Evolutionary conservation across 2,329 filamentous ascomycete genomes (phyloP).

Genomic region (Lachnellula willkommii): DNA sequence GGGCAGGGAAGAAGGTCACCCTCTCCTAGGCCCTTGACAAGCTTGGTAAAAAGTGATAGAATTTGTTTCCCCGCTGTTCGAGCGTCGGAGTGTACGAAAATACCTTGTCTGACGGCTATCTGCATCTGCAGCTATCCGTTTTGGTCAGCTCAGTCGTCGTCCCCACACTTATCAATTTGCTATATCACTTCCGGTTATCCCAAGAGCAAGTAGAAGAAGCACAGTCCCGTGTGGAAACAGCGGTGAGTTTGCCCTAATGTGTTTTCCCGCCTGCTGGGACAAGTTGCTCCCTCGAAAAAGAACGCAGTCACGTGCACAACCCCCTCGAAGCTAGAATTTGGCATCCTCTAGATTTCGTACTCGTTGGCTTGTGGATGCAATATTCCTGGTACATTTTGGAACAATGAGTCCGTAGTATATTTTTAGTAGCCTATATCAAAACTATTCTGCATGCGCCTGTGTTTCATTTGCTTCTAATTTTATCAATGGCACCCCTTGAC

Average conservation of each 20-base stretch:
- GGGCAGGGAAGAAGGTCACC: conserved; percentile 3
- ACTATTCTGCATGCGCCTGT: too few species aligned
- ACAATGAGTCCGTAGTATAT: too few species aligned
- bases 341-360: too few species aligned
- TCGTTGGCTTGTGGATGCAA: too few species aligned
- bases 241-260: conserved; percentile 13
- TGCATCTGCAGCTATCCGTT: conserved; percentile 20
- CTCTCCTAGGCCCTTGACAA: neutral
- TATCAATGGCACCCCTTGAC: too few species aligned
- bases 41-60: conserved; percentile 12
- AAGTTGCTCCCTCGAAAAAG: neutral
- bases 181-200: conserved; percentile 12
- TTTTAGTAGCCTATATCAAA: too few species aligned
- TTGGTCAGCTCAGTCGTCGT: conserved; percentile 10
- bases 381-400: too few species aligned
- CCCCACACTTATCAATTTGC: conserved; percentile 5
- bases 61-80: conserved; percentile 3
- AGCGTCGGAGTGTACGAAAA: conserved; percentile 6
- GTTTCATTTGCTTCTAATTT: too few species aligned
- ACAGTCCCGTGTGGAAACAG: conserved; percentile 15
- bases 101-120: conserved; percentile 12
- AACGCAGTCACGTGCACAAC: neutral
- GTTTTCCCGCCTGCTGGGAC: neutral
- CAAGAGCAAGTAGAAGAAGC: conserved; percentile 10
- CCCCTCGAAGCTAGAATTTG: too few species aligned